Percentiles rank a stretch among this genome's conserved stretches.
phyloP scores from a whole-genome alignment of 176 grass and related monocot genomes.

The Puya raimondii region DNA sequence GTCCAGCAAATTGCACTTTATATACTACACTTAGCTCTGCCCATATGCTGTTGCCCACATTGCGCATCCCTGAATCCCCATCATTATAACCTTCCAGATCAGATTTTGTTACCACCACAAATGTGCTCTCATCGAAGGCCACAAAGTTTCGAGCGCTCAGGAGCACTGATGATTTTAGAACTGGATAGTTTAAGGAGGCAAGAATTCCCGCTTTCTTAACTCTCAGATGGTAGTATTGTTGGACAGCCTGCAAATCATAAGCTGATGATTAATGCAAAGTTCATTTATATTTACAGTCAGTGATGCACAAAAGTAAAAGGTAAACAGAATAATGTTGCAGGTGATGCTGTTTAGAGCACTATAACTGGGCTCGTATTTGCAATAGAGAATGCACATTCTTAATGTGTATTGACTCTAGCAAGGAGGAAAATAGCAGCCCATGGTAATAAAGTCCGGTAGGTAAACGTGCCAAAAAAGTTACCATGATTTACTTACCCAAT shows the following conservation, averaged over 20 bases:
- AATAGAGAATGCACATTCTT: too few relatives aligned
- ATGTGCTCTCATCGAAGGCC: conserved; percentile 65
- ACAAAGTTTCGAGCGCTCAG: conserved; percentile 33
- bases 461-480: too few relatives aligned
- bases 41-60: conserved; percentile 41
- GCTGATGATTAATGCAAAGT: background rate
- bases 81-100: conserved; percentile 65
- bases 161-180: conserved; percentile 29
- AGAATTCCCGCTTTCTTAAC: conserved; percentile 34
- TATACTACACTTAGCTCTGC: conserved; percentile 67
- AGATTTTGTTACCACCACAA: conserved; percentile 64
- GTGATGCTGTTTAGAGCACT: background rate
- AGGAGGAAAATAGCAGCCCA: too few relatives aligned
- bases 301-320: background rate
- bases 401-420: too few relatives aligned
- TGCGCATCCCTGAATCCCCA: conserved; percentile 15
- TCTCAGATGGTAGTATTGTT: conserved; percentile 54
- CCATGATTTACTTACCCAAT: too few relatives aligned
- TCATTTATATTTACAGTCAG: background rate
- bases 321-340: background rate
- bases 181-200: conserved; percentile 20
- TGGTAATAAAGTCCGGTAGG: too few relatives aligned
- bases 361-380: too few relatives aligned
- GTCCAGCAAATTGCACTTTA: conserved; percentile 52
- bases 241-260: conserved; percentile 50